phyloP scores from a whole-genome alignment of 805 yeast species.

The Pichia scutulata region DNA sequence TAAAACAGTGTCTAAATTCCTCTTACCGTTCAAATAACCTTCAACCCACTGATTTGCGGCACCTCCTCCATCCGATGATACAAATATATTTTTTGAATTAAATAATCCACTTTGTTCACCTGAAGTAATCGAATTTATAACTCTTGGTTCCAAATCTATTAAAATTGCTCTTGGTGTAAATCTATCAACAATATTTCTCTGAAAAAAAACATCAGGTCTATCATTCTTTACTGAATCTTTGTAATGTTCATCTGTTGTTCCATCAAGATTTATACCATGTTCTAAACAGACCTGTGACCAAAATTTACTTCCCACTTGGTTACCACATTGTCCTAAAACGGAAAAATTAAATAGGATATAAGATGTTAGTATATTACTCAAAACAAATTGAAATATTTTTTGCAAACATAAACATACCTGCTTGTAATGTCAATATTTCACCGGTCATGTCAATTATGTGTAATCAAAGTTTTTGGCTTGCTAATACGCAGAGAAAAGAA shows the following conservation, averaged over 20 bases:
- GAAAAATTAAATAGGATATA: background rate
- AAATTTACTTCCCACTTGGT: conserved; percentile 87
- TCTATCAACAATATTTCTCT: conserved; percentile 55
- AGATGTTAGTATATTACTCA: background rate
- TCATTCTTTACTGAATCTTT: conserved; percentile 40
- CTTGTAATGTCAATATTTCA: conserved; percentile 64
- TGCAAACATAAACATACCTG: conserved; percentile 30
- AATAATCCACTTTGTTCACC: conserved; percentile 40
- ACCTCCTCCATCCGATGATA: conserved; percentile 77
- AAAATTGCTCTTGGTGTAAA: conserved; percentile 85
- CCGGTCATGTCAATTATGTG: conserved; percentile 36
- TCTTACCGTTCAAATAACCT: conserved; percentile 72
- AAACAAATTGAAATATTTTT: background rate
- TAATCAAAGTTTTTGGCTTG: background rate
- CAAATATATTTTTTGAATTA: conserved; percentile 75
- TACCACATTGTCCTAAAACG: conserved; percentile 81
- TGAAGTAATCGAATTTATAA: conserved; percentile 49
- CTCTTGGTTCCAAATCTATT: conserved; percentile 87
- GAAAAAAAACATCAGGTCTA: conserved; percentile 78
- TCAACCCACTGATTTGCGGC: conserved; percentile 97
- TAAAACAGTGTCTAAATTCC: conserved; percentile 61
- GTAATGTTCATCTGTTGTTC: conserved; percentile 28
- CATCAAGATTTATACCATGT: conserved; percentile 53
- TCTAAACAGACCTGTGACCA: conserved; percentile 86
- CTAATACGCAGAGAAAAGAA: background rate